Evolutionary conservation across 345 rosid genomes (phyloP).

Genomic region (Triadica sebifera): DNA sequence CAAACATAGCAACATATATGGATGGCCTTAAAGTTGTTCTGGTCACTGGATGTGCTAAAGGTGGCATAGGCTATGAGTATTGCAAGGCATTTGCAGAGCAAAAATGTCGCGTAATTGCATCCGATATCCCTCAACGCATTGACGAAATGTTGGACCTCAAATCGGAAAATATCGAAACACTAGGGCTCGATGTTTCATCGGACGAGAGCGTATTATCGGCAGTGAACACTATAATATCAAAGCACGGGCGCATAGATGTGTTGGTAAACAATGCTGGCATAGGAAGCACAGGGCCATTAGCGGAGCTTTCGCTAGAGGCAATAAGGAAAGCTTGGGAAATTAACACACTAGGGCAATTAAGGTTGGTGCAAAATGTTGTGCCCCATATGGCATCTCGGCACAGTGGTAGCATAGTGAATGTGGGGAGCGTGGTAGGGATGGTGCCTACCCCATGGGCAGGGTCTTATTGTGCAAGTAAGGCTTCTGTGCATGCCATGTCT

Average conservation of each 20-base stretch:
- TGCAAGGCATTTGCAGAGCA: conserved; percentile 58
- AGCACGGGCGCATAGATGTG: conserved; percentile 45
- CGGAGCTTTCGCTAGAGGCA: conserved; percentile 46
- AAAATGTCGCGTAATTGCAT: conserved; percentile 52
- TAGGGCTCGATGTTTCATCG: conserved; percentile 54
- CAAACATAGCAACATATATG: conserved; percentile 21
- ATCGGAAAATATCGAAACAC: conserved; percentile 27
- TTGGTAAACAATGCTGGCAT: conserved; percentile 57
- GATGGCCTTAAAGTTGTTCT: conserved; percentile 46
- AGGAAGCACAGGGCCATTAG: conserved; percentile 54
- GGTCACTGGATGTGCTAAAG: conserved; percentile 65
- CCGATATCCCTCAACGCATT: conserved; percentile 44
- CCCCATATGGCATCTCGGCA: conserved; percentile 55
- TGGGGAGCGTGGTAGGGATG: conserved; percentile 56
- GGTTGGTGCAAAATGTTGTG: conserved; percentile 63
- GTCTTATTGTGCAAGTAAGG: conserved; percentile 62
- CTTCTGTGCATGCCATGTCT: conserved; percentile 58
- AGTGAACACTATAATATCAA: conserved; percentile 34
- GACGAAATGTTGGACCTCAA: conserved; percentile 40
- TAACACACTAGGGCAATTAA: conserved; percentile 56
- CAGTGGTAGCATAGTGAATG: conserved; percentile 49
- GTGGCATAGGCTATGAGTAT: conserved; percentile 65
- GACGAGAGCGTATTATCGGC: conserved; percentile 46
- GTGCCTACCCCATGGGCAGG: conserved; percentile 69
- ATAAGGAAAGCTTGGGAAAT: conserved; percentile 56